Evolutionary conservation across 2,329 filamentous ascomycete species (phyloP).

Genomic region (Phoma sp.): DNA sequence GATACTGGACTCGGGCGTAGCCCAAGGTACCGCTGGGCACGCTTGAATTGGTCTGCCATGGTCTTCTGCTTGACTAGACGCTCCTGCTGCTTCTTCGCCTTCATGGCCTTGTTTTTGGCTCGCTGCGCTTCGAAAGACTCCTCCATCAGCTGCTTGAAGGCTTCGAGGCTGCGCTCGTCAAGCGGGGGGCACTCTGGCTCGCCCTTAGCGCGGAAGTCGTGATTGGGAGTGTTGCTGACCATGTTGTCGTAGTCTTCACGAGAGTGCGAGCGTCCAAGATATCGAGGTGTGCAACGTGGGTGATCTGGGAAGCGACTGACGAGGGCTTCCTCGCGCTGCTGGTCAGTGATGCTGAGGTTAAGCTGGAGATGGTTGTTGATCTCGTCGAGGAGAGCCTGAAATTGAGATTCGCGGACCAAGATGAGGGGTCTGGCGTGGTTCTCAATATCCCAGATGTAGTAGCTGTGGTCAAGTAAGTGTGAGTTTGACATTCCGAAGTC

Average conservation of each 20-base stretch:
- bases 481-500: conserved; percentile 30
- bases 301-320: conserved; percentile 67
- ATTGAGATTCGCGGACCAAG: conserved; percentile 72
- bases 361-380: conserved; percentile 67
- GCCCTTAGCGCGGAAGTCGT: conserved; percentile 19
- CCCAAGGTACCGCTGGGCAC: conserved; percentile 75
- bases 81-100: conserved; percentile 60
- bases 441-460: conserved; percentile 66
- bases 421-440: conserved; percentile 62
- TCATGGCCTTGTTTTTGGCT: conserved; percentile 57
- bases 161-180: conserved; percentile 50
- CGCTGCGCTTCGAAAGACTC: conserved; percentile 59
- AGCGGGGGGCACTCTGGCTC: conserved; percentile 34
- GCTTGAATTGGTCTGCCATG: conserved; percentile 65
- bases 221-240: conserved; percentile 29
- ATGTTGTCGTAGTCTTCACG: conserved; percentile 54
- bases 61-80: conserved; percentile 59
- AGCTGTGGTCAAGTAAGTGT: conserved; percentile 56
- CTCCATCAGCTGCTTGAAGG: conserved; percentile 64
- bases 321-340: conserved; percentile 63
- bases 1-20: conserved; percentile 56
- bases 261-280: conserved; percentile 65
- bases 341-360: conserved; percentile 65
- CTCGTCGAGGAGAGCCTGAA: conserved; percentile 67
- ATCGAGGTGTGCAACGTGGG: conserved; percentile 70